Evolutionary conservation across 768 basidiomycete genomes (phyloP).

Genomic region (Agrocybe chaxingu): DNA sequence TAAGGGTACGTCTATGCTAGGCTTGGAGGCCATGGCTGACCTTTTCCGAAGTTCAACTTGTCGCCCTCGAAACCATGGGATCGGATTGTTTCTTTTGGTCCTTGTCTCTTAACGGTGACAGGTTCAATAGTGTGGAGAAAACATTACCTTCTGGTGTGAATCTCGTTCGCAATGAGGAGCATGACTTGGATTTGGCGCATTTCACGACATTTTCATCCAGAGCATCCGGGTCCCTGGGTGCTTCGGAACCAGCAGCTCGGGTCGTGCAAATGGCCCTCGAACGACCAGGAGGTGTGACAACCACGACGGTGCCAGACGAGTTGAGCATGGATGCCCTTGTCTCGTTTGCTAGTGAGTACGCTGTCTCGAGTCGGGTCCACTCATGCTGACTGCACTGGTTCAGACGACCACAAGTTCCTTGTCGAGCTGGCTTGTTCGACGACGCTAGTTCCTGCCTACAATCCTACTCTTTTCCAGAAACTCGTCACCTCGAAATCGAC

Average conservation of each 20-base stretch:
- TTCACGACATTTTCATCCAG: conserved; percentile 56
- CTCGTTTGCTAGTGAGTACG: conserved; percentile 55
- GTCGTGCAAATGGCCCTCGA: conserved; percentile 66
- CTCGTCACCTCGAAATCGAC: conserved; percentile 35
- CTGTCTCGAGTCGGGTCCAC: not conserved
- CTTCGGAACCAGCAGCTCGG: conserved; percentile 57
- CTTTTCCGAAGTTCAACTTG: conserved; percentile 49
- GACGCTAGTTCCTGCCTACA: conserved; percentile 66
- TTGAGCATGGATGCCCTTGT: conserved; percentile 60
- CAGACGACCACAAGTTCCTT: conserved; percentile 75
- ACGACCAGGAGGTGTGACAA: conserved; percentile 52
- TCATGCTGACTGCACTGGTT: not conserved
- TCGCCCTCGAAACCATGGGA: conserved; percentile 69
- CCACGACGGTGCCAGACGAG: conserved; percentile 64
- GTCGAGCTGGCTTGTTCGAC: conserved; percentile 75
- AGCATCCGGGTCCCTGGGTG: conserved; percentile 70
- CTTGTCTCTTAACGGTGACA: conserved; percentile 51
- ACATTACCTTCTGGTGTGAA: conserved; percentile 39
- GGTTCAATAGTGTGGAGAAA: conserved; percentile 28
- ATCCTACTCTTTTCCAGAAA: conserved; percentile 48
- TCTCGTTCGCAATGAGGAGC: conserved; percentile 33
- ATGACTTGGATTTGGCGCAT: conserved; percentile 54
- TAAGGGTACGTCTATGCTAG: conserved; percentile 43
- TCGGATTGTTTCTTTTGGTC: conserved; percentile 75
- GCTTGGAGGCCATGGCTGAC: not conserved